Evolutionary conservation across 1,284 basidiomycete genomes (phyloP), one percentile per base, ranked within the genome.

Genomic region (Leccinum griseonigrum): DNA sequence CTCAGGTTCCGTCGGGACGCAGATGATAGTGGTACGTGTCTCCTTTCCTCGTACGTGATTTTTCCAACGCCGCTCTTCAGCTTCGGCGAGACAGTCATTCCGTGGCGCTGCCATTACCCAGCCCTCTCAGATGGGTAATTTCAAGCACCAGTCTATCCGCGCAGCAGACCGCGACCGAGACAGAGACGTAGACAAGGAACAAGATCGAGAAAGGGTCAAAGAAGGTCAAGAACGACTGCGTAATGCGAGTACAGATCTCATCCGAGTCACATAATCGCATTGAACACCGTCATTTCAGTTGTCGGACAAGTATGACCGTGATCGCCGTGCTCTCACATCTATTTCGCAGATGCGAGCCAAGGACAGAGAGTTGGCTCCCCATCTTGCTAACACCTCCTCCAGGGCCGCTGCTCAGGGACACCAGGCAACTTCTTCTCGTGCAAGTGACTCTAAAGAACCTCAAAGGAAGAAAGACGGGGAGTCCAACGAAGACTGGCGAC

Each of bases 111-210:
- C 74, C 14, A 79, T 90, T 55, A 84, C 89, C 38, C 91, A 93
- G 68, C 89, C 90, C 34, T 91, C 91, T 50, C 91, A 92, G 77
- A 93, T 93, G 91, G 91, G 92, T 58, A 92, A 92, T 71, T 93
- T 92, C 76, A 90, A 91, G 68, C 91, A 93, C 68, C 91, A 92
- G 68, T 90, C 91, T 26, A 76, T 88, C 66, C 88, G 90, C 60
- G 81, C 83, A 38, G 81, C 79, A 60, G 89, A 90, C 71, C 83
- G 86, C 56, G 87, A 88, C 65, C 77, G 84, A 58, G 87, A 88
- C 63, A 79, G 76, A 66, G 84, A 83, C 40, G 60, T 68, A 1
- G 88, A 91, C 66, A 83, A 81, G 67, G 88, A 91, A 61, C 78
- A 84, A 61, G 87, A 89, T 65, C 81, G 86, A 31, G 86, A 89